These are phyloP conservation scores for Multifurca ochricompacta DNA, from an alignment of 768 basidiomycete genomes.

Conservation along the genomic window DNA sequence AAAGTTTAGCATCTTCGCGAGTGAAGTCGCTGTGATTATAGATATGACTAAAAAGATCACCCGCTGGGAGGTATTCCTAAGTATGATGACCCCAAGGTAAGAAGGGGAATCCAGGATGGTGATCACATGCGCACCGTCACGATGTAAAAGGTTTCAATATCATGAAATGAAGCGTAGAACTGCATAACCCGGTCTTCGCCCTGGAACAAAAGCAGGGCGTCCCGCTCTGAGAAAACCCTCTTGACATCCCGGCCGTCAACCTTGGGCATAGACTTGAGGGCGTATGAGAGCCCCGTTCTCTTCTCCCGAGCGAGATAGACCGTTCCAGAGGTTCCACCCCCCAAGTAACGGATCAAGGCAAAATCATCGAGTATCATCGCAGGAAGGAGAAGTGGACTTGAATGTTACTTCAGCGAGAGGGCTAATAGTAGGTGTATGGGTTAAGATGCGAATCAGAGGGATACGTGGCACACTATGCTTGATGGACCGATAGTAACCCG, in stretches of 20 bases:
- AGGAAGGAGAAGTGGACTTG: not conserved
- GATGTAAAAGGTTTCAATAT: slow-evolving; percentile 12
- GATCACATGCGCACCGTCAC: slow-evolving; percentile 1
- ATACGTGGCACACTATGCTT: too few relatives aligned
- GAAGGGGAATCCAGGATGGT: not conserved
- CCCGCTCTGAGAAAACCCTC: slow-evolving; percentile 1
- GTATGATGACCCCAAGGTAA: not conserved
- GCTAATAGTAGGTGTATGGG: not conserved
- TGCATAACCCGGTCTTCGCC: not conserved
- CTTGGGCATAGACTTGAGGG: not conserved
- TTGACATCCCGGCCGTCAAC: not conserved
- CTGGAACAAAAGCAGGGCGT: slow-evolving; percentile 1
- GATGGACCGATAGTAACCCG: too few relatives aligned
- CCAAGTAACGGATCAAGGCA: not conserved
- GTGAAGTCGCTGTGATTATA: not conserved
- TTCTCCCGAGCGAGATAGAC: slow-evolving; percentile 5
- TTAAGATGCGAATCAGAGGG: not conserved
- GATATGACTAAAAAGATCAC: slow-evolving; percentile 1
- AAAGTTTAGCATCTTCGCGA: not conserved
- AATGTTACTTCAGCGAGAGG: not conserved
- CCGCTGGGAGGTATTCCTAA: slow-evolving; percentile 11
- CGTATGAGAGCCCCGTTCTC: not conserved
- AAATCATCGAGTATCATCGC: slow-evolving; percentile 4
- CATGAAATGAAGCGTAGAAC: slow-evolving; percentile 13
- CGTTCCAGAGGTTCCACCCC: not conserved